Evolutionary conservation across 495 filamentous ascomycete species (phyloP), one percentile per base, ranked within the genome.

Genomic region (Gamarada debralockiae): DNA sequence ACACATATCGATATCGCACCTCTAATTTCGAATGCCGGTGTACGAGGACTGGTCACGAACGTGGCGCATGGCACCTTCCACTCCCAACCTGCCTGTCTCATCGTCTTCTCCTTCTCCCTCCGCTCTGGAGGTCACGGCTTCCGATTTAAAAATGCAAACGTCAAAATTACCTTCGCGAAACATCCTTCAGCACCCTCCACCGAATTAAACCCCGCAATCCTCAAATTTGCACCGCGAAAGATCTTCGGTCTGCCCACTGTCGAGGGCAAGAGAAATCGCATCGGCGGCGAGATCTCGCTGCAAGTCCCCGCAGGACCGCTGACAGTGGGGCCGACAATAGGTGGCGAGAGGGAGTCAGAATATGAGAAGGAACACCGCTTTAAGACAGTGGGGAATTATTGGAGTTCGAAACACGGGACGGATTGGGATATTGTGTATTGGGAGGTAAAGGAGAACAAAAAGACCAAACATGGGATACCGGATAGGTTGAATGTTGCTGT

Each of bases 361-460:
- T 48, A 31, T 21, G 44, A 48, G 44, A 48, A 31, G 18, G 44
- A 48, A 34, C 44, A 48, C 18, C 23, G 44, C 5, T 48, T n/a
- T 34, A 8, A 17, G 18, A 13, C n/a, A 1, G 18, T 48, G 1
- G 44, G 44, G 3, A 48, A 48, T 3, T 48, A 27, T 24, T 48
- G 44, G 44, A 31, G 24, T 24, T 27, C 21, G 12, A 48, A 34
- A 12, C 23, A 31, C 21, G 44, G 12, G 12, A 15, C n/a, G 1
- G 2, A 34, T 3, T 48, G 44, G 44, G 44, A 48, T 48, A 20
- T 48, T 15, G 44, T 48, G 17, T 48, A 48, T 21, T 48, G 44
- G 44, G 44, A 48, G 12, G 27, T 48, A 3, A 21, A 25, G 44
- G 44, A 48, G 25, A 48, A 48, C 15, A 4, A 3, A n/a, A 15